Conservation (phyloP, 2,329 filamentous ascomycete species). For the Fusarium humuli region DNA sequence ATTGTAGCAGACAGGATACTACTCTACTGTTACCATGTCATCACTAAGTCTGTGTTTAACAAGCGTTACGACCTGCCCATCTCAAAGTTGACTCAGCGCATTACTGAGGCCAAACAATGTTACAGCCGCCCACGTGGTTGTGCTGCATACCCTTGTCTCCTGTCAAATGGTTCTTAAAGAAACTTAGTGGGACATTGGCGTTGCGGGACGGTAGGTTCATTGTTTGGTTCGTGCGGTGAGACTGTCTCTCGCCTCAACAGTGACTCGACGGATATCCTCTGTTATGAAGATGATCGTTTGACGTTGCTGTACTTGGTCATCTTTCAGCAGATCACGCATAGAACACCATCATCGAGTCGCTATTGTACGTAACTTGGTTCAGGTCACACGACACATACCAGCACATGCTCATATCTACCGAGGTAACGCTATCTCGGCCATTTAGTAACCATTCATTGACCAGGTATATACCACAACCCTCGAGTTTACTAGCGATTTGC, state of each 20-base stretch:
- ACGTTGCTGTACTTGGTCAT: neutral
- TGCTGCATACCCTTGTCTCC: slow-evolving; percentile 16
- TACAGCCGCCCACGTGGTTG: slow-evolving; percentile 23
- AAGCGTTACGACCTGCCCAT: neutral
- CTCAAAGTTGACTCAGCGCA: neutral
- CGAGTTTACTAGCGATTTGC: slow-evolving; percentile 3
- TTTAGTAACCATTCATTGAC: neutral
- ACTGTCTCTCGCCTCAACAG: slow-evolving; percentile 1
- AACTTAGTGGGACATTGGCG: slow-evolving; percentile 3
- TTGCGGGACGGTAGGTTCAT: slow-evolving; percentile 13
- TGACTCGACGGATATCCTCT: slow-evolving; percentile 4
- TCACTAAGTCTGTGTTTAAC: neutral
- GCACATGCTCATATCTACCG: neutral
- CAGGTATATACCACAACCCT: neutral
- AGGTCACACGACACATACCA: neutral
- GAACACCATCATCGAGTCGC: neutral
- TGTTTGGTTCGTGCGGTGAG: slow-evolving; percentile 19
- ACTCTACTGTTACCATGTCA: slow-evolving; percentile 1
- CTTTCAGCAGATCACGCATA: neutral
- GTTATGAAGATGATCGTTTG: neutral
- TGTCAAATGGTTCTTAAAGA: slow-evolving; percentile 19
- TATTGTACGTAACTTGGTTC: neutral
- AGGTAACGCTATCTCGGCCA: neutral
- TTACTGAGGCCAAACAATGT: slow-evolving; percentile 2
- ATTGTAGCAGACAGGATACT: neutral